Base-by-base conservation (phyloP, 345 rosid species). In the Gynandropsis gynandra region DNA sequence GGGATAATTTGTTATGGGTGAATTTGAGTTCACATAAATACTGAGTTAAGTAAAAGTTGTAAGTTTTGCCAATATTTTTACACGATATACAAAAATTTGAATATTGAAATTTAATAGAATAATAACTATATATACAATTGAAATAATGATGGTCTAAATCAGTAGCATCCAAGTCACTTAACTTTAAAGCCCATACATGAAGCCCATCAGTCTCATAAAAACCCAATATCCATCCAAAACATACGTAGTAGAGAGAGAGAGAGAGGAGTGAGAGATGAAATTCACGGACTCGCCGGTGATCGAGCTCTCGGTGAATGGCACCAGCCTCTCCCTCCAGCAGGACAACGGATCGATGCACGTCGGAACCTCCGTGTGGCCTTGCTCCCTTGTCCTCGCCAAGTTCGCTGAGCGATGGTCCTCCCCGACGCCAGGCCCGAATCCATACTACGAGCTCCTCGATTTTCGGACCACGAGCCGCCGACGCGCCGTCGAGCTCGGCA, bases 351-450 rank as follows among this genome's bases (percentile, higher is more conserved):
- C 97, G 39, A 71, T 83, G 74, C 93, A 89, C 73, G 97, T 89
- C 20, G 97, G 93, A 39, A 89, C 94, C 53, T 81, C 97, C 72
- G 87, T 89, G 5, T 89, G 97, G 97, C 83, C 95, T 42, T 80
- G 95, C 56, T 89, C 94, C 39, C 65, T 86, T 10, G 86, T 89
- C 52, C 94, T 89, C 64, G 72, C 95, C 54, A 89, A 89, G 64
- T 89, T 89, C 79, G 81, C 67, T 51, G 95, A 89, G 32, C 95
- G 95, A 31, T 89, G 97, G 97, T 66, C 90, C 41, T 66, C 72
- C 8, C 42, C 59, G 9, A 40, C 53, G 47, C 48, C 64, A 15
- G 10, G 19, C 63, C 58, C 73, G 11, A 80, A 65, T 58, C 87
- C 82, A 19, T 89, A 89, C 74, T 71, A 81, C 53, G 47, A 69